phyloP scores from a whole-genome alignment of 148 eudicot species.

The Polygonum maritimum region DNA sequence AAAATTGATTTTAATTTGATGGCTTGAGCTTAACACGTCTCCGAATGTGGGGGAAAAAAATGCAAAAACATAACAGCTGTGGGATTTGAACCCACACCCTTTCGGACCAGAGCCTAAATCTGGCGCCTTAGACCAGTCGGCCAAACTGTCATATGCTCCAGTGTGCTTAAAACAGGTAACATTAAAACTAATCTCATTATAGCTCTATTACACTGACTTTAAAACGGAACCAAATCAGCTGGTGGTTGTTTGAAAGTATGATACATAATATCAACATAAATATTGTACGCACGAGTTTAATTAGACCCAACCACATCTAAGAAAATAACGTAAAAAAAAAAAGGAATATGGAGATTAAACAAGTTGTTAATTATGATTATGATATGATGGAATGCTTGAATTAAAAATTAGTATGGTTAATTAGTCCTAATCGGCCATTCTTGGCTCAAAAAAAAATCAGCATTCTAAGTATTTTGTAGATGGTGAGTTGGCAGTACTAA shows the following conservation, averaged over 20 bases:
- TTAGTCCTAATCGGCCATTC: background rate
- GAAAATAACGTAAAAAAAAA: background rate
- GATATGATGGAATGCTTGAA: background rate
- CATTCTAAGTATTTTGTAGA: background rate
- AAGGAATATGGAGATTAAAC: background rate
- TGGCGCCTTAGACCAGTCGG: conserved; percentile 62
- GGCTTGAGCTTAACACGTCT: background rate
- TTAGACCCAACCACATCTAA: background rate
- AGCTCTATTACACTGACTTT: no score
- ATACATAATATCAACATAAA: background rate
- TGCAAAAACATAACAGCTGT: conserved; percentile 39
- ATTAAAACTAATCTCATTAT: no score
- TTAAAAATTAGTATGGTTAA: background rate
- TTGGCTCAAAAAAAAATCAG: no score
- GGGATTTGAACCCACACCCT: conserved; percentile 93
- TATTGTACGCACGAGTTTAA: background rate
- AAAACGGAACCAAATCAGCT: background rate
- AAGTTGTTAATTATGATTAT: background rate
- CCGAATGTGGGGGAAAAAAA: background rate
- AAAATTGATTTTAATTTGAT: no score
- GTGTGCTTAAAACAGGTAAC: no score
- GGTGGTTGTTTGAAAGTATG: background rate
- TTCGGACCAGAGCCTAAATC: conserved; percentile 55
- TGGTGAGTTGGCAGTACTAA: background rate
- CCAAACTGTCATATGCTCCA: conserved; percentile 29